phyloP scores from a whole-genome alignment of 768 basidiomycete species.

The Pisolithus marmoratus region DNA sequence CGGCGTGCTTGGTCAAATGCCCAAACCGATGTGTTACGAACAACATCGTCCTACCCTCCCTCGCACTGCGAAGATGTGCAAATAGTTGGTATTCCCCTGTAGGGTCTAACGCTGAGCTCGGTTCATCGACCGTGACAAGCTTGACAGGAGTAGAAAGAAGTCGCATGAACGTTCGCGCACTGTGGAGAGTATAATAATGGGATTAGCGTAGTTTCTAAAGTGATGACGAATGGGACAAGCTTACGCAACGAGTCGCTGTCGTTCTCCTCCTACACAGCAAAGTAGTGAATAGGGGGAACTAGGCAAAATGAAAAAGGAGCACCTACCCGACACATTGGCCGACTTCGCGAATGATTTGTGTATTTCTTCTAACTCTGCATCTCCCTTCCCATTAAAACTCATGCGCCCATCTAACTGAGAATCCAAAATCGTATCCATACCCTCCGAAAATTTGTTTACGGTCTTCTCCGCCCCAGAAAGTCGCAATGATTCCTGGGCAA shows the following conservation, averaged over 20 bases:
- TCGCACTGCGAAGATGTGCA: conserved; percentile 17
- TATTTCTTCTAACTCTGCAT: conserved; percentile 9
- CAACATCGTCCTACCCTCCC: conserved; percentile 33
- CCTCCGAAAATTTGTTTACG: conserved; percentile 30
- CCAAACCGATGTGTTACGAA: conserved; percentile 38
- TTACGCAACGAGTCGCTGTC: conserved; percentile 27
- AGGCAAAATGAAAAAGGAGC: background rate
- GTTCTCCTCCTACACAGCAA: conserved; percentile 21
- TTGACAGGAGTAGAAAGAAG: conserved; percentile 25
- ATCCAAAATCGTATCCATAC: conserved; percentile 37
- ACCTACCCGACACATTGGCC: conserved; percentile 20
- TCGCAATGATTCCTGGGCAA: conserved; percentile 15
- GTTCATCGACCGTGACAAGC: conserved; percentile 33
- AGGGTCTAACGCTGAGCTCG: conserved; percentile 35
- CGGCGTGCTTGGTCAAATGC: conserved; percentile 32
- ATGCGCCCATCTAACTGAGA: conserved; percentile 24
- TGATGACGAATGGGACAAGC: background rate
- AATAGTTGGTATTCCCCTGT: conserved; percentile 30
- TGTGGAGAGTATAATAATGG: conserved; percentile 1
- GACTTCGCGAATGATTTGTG: conserved; percentile 16
- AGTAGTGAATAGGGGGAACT: background rate
- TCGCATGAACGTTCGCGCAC: conserved; percentile 38
- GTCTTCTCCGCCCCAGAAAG: conserved; percentile 39
- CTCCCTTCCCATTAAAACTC: conserved; percentile 18
- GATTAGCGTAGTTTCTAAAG: background rate